Evolutionary conservation across 208 protist species (phyloP), one percentile per base, ranked within the genome.

Genomic region (Leishmania lainsoni): DNA sequence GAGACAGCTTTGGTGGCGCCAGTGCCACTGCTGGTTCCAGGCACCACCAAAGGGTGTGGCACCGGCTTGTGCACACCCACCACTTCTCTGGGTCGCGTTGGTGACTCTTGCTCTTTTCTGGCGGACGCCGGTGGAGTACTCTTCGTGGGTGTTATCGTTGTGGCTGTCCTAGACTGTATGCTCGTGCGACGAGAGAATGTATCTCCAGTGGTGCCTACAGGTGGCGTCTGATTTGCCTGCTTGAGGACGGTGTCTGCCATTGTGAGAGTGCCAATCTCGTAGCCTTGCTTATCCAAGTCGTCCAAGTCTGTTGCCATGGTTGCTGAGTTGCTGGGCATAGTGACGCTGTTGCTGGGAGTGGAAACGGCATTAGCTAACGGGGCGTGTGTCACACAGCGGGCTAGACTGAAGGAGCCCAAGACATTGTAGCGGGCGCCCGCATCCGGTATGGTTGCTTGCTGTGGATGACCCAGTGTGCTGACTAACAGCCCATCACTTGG

Each of bases 231-330:
- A 3, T 17, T 56, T 59, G 51, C 16, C 8, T 59, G 81, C 71
- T 78, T 71, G 14, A 65, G 45, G 61, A 74, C 29, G 9, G 51
- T 81, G 32, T 78, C 76, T 17, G 52, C 51, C 70, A 78, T 71
- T 17, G 73, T 58, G 49, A 52, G 54, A n/a, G 16, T 77, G 56
- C 39, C 35, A 20, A 48, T 16, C 17, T 14, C 49, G 73, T 77
- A 61, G 51, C 49, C 39, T 12, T 66, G 29, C 35, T 68, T 61
- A n/a, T n/a, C 63, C 22, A 10, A 29, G 71, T 81, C 76, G 32
- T 85, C 81, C 20, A 73, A 22, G 4, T 10, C 69, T 5, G 32
- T 1, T 35, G 75, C n/a, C 56, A 54, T 54, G 66, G 61, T 45
- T 5, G 16, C 6, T 10, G 42, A n/a, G 42, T 16, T 49, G 42